Base-by-base conservation (phyloP, 169 alveolate species). In the Miamiensis avidus region DNA sequence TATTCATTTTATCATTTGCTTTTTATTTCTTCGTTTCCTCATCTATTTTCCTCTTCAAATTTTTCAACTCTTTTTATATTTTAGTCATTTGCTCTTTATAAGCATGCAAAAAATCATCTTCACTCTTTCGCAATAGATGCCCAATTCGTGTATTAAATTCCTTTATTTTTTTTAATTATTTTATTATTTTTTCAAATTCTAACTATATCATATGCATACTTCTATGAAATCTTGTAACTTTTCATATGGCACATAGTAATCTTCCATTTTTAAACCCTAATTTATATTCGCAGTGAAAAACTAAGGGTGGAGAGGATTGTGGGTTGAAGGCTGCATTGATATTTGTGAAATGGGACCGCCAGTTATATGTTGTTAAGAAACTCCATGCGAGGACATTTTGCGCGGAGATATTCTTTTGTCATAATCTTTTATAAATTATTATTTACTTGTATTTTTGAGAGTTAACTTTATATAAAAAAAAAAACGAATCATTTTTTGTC, bases 31-130 rank as follows among this genome's bases (percentile, higher is more conserved):
- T 34, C 26, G 86, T 86, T 34, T 86, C 94, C 30, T 88, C 90
- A 29, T 88, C 89, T 34, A 87, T 90, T 82, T 84, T 82, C 65
- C 87, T 79, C 65, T 87, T 90, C 69, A 90, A 30, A 0, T 74
- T 75, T 76, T 90, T 90, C 0, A 90, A 81, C 75, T 90, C 92
- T 74, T 84, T 75, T 26, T 75, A 33, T 0, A 86, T 65, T 11
- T 81, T 82, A 26, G 77, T 78, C 91, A 86, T 86, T 65, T 82
- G 64, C 32, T 86, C 87, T 76, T 86, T 82, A 76, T 77, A 89
- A 15, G 88, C 91, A 64, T 78, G 72, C 65, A 89, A 72, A 65
- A 89, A 89, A n/a, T 86, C 91, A 65, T 89, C 93, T 65, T 86
- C 91, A 25, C 81, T 87, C 29, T 84, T 78, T 30, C 79, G 73